Conservation (phyloP, 78 protist species). For the Polysphondylium violaceum region DNA sequence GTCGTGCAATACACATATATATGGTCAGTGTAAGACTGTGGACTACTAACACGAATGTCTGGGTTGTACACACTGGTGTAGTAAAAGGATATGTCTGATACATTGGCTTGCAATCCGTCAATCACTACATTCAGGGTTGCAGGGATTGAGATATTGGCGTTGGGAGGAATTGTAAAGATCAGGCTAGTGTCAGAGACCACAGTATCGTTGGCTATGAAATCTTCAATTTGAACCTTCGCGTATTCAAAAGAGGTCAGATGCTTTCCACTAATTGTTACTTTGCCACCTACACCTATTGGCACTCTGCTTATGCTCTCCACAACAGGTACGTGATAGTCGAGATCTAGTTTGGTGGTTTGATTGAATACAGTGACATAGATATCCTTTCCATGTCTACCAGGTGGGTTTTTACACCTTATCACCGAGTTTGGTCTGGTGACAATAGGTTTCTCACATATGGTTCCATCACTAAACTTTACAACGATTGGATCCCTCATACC, state of each 20-base stretch:
- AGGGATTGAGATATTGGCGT: not conserved
- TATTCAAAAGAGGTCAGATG: not conserved
- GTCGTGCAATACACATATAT: no score
- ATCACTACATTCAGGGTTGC: not conserved
- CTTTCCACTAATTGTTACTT: not conserved
- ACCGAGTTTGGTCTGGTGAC: not conserved
- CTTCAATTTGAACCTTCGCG: not conserved
- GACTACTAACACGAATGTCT: not conserved
- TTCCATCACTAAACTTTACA: not conserved
- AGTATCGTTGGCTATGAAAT: not conserved
- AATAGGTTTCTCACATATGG: not conserved
- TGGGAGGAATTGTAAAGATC: not conserved
- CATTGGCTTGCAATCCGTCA: not conserved
- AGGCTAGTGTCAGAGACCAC: not conserved
- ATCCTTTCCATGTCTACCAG: not conserved
- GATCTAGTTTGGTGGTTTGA: not conserved
- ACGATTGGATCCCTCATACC: not conserved
- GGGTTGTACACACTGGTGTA: not conserved
- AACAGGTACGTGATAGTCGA: not conserved
- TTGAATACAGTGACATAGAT: not conserved
- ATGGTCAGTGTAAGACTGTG: not conserved
- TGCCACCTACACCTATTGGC: not conserved
- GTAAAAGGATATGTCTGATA: not conserved
- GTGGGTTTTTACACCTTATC: not conserved
- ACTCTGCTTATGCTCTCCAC: not conserved